Percentiles rank a stretch among this genome's conserved stretches.
phyloP scores from a whole-genome alignment of 768 basidiomycete genomes.

The Serendipita sp. region DNA sequence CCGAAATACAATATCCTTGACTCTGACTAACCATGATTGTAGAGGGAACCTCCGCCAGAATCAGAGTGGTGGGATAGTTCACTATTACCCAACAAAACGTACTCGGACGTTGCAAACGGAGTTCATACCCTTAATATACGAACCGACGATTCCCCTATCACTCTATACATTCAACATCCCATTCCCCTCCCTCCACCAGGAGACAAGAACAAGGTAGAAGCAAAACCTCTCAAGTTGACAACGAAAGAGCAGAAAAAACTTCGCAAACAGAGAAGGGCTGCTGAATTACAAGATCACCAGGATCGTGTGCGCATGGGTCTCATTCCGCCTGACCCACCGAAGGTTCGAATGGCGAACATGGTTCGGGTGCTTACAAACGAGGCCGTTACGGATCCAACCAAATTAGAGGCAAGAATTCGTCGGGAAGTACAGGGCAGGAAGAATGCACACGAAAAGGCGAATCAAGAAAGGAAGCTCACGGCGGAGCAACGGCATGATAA shows the following conservation, averaged over 20 bases:
- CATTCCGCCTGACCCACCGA: conserved; percentile 85
- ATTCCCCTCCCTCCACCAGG: conserved; percentile 86
- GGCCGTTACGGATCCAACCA: conserved; percentile 92
- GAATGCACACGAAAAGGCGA: conserved; percentile 85
- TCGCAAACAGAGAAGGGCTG: conserved; percentile 73
- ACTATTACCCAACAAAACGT: conserved; percentile 61
- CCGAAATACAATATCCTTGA: background rate
- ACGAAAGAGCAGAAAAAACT: conserved; percentile 98
- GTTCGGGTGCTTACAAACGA: conserved; percentile 97
- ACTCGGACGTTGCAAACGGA: conserved; percentile 53
- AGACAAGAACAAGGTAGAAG: conserved; percentile 61
- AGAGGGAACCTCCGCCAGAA: conserved; percentile 76
- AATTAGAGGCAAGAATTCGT: conserved; percentile 88
- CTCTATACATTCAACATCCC: conserved; percentile 87
- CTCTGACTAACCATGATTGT: conserved; percentile 2
- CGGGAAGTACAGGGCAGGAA: conserved; percentile 84
- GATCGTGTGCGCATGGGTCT: conserved; percentile 94
- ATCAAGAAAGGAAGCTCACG: conserved; percentile 78
- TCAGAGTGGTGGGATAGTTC: conserved; percentile 97
- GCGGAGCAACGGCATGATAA: conserved; percentile 83
- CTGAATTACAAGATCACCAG: conserved; percentile 83
- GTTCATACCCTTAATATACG: conserved; percentile 46
- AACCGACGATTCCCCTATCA: conserved; percentile 56
- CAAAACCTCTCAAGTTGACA: conserved; percentile 83
- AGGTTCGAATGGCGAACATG: conserved; percentile 88